A percentile compares a stretch with the other conserved stretches of the same genome.
Evolutionary conservation across 768 basidiomycete species (phyloP).

Genomic region (Grammothele lineata): DNA sequence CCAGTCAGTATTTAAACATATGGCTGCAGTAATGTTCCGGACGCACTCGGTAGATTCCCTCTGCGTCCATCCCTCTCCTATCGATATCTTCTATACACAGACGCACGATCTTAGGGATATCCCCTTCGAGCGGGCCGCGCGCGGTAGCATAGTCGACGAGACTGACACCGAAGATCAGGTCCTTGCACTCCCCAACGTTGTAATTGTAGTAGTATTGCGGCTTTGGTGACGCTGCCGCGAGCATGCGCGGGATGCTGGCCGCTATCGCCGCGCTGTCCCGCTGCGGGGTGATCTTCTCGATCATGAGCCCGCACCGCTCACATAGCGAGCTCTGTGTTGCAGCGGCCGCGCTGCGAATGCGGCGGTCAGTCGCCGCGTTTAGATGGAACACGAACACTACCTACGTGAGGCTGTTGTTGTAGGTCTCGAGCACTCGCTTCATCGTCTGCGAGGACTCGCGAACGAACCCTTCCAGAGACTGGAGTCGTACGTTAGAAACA

Average conservation of each 20-base stretch:
- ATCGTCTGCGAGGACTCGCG: slow-evolving; percentile 64
- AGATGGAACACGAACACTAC: slow-evolving; percentile 22
- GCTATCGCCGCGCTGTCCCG: slow-evolving; percentile 61
- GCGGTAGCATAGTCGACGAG: slow-evolving; percentile 87
- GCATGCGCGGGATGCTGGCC: slow-evolving; percentile 53
- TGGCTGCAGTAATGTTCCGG: slow-evolving; percentile 1
- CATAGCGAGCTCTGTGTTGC: slow-evolving; percentile 74
- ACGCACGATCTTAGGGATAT: slow-evolving; percentile 74
- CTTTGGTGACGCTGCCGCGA: slow-evolving; percentile 64
- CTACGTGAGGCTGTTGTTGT: slow-evolving; percentile 78
- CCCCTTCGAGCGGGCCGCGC: slow-evolving; percentile 59
- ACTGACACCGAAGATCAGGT: slow-evolving; percentile 86
- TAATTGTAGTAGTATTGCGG: slow-evolving; percentile 74
- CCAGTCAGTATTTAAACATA: slow-evolving; percentile 1
- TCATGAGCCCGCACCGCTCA: slow-evolving; percentile 53
- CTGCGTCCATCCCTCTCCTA: slow-evolving; percentile 66
- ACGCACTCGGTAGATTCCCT: slow-evolving; percentile 77
- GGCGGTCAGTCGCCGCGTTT: neutral
- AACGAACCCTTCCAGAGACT: slow-evolving; percentile 82
- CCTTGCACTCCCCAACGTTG: slow-evolving; percentile 79
- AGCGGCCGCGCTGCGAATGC: slow-evolving; percentile 59
- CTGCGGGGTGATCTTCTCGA: slow-evolving; percentile 66
- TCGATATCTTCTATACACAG: slow-evolving; percentile 85
- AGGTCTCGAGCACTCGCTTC: slow-evolving; percentile 62
- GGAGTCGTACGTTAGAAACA: neutral